Evolutionary conservation across 83 land plant genomes (phyloP), one percentile per base, ranked within the genome.

Genomic region (Larix sibirica): DNA sequence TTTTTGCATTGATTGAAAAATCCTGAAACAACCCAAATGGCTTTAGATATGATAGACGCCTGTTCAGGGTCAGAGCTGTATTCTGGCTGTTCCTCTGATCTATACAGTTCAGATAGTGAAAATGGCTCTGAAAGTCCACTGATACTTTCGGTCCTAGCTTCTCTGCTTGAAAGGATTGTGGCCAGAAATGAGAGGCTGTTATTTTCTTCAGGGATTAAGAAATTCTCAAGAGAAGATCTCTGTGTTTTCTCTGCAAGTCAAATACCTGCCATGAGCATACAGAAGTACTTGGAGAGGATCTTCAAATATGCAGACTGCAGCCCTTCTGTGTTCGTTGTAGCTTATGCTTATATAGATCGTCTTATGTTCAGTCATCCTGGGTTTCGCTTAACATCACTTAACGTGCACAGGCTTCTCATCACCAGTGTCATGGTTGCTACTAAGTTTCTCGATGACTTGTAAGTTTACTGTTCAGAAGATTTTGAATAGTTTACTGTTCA

Each of bases 341-440:
- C 91, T 14, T 77, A 87, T 56, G 84, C 87, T 12, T 94, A 94
- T 47, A 78, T 94, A 28, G 91, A 92, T 24, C 86, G 90, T 60
- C 88, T 81, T 76, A 70, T 90, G 38, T 61, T 23, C 6, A 86
- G 84, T 38, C 68, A 80, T 17, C 85, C 89, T 1, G 84, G 65
- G 20, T 24, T 78, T 33, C 62, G 54, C 36, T 70, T 94, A 1
- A 94, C 93, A 36, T 92, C 91, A 2, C 85, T 89, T 54, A 94
- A 90, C 73, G 87, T 90, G 21, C 96, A 94, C 44, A 86, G 96
- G 28, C 90, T 94, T 66, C 85, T 94, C 18, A 90, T 94, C 81
- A 94, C 96, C 18, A 90, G 96, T 76, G 85, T 94, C n/a, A 89
- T 92, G 88, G 79, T 92, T 4, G 96, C 96, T 8, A 93, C 96